Conservation (phyloP, 139 green algal genomes). For the Pleodorina starrii region DNA sequence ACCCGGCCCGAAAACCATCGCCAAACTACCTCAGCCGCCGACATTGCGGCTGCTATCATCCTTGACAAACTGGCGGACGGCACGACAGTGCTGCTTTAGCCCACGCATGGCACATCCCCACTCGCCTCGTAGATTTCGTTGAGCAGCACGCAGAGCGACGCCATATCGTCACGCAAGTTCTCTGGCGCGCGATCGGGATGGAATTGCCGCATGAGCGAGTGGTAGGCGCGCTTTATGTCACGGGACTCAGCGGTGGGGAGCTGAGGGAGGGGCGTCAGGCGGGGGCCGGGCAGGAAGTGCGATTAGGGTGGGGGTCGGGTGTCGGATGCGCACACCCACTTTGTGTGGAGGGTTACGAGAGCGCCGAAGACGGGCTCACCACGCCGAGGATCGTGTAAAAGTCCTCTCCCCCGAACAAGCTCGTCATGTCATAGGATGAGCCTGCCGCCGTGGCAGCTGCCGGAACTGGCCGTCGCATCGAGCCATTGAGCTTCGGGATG, state of each 20-base stretch:
- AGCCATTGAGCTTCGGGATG: background rate
- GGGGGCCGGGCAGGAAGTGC: too few relatives aligned
- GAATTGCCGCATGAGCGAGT: slow-evolving; percentile 61
- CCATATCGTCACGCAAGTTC: slow-evolving; percentile 45
- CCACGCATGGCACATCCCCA: too few relatives aligned
- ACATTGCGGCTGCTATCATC: too few relatives aligned
- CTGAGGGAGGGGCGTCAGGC: slow-evolving; percentile 6
- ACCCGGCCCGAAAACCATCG: too few relatives aligned
- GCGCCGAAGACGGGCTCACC: slow-evolving; percentile 13
- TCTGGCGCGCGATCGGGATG: slow-evolving; percentile 56
- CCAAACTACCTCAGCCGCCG: too few relatives aligned
- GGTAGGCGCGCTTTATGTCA: slow-evolving; percentile 66
- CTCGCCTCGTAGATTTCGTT: slow-evolving; percentile 69
- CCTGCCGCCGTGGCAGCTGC: background rate
- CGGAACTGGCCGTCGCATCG: background rate
- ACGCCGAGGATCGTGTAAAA: slow-evolving; percentile 66
- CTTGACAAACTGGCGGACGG: too few relatives aligned
- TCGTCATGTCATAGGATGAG: background rate
- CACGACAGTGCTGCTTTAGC: too few relatives aligned
- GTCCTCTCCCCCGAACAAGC: slow-evolving; percentile 49
- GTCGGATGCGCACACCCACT: too few relatives aligned
- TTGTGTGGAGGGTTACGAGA: too few relatives aligned
- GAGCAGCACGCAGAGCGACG: slow-evolving; percentile 62
- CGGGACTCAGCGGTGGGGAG: slow-evolving; percentile 40
- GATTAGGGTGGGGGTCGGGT: background rate